Evolutionary conservation across 805 yeast genomes (phyloP), one percentile per base, ranked within the genome.

Genomic region (Saccharomycopsis sp.): DNA sequence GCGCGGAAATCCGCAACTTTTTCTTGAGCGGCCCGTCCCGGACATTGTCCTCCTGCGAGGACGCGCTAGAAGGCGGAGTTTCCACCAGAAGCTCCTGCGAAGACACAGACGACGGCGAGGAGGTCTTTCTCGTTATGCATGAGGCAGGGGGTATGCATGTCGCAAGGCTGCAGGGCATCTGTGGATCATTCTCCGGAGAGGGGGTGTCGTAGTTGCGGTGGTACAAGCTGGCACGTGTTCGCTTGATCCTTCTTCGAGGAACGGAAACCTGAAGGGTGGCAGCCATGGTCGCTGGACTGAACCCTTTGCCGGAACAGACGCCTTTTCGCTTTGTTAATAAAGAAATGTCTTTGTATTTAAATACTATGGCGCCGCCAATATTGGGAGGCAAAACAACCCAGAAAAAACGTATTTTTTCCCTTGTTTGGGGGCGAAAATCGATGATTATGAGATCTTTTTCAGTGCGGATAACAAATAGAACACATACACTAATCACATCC

Each of bases 61-160:
- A 21, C n/a, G n/a, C n/a, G 18, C 9, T 9, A 8, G n/a, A 34
- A 7, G 14, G 8, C 46, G 7, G n/a, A 24, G 16, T 9, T 8
- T 51, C 54, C 51, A 51, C 15, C 14, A n/a, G n/a, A n/a, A n/a
- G n/a, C n/a, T n/a, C n/a, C n/a, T n/a, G n/a, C n/a, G n/a, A n/a
- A n/a, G n/a, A n/a, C n/a, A n/a, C 29, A 24, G 9, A 20, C 23
- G 15, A 37, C 21, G 20, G 14, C 14, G 7, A 7, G 12, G 24
- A 40, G 15, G 16, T 12, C 24, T 3, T 40, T n/a, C 4, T n/a
- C 54, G 14, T 44, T 23, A 8, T 41, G 41, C 40, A 24, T 3
- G 58, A 56, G 23, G 58, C 55, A 21, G 58, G 58, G 34, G 58
- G 58, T 2, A 55, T 56, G 24, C 3, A 34, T 5, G 51, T 20